Base-by-base conservation (phyloP, 805 yeast genomes). In the Cyberlindnera veronae region DNA sequence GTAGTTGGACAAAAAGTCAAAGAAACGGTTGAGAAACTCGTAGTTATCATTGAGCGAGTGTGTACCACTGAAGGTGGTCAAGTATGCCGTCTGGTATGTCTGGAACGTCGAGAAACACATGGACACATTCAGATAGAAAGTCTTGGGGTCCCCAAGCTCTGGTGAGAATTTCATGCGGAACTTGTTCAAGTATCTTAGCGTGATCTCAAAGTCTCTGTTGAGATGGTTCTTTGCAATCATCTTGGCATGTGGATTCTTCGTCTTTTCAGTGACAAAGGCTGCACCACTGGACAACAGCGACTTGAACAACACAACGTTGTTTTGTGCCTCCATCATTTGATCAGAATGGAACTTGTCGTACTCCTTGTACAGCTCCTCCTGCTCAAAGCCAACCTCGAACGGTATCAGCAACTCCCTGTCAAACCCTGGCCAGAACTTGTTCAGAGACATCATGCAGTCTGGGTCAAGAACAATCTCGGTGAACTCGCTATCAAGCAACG, bases 231-330 rank as follows among this genome's bases (percentile, higher is more conserved):
- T 32, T 2, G 55, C 53, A 3, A 41, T n/a, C 2, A 42, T 32
- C 19, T 18, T 44, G 5, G 41, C 50, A 13, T 45, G 38, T 14
- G 34, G 20, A 20, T 44, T 34, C 4, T 37, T 19, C 4, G 47
- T 31, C 26, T 46, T 41, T 13, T 51, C 50, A 2, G 28, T 15
- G 3, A 55, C 15, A 3, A 49, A n/a, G 4, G 48, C 47, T n/a
- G 58, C 51, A 32, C 58, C 58, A 29, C 41, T 44, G 6, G 55
- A 36, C 21, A 50, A n/a, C 12, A 56, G 21, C 6, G 54, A 42
- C 39, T 56, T 56, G 43, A 56, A 56, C 15, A 56, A 29, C 9
- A 56, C 49, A 39, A 56, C 46, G 32, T 56, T 56, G 15, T 48
- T 50, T 15, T 30, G 35, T 2, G 55, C 57, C 35, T 56, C 61